phyloP scores from a whole-genome alignment of 208 protist species.

The Leishmania turanica region DNA sequence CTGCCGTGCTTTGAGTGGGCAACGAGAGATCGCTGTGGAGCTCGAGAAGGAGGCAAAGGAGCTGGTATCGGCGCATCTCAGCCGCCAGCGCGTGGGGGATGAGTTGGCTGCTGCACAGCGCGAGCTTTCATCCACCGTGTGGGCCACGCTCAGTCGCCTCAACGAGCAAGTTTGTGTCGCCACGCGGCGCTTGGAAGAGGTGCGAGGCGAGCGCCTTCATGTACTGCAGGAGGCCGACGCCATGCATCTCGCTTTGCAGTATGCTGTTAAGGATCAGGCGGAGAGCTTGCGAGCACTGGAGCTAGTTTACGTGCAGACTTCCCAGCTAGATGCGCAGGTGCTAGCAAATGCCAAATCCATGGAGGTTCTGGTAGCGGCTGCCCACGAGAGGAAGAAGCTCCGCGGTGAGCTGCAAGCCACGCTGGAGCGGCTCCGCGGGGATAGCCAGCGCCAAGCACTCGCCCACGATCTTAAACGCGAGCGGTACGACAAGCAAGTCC shows the following conservation, averaged over 20 bases:
- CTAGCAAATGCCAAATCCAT: conserved; percentile 41
- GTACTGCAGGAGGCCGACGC: conserved; percentile 41
- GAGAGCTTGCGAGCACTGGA: conserved; percentile 47
- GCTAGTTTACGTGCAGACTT: conserved; percentile 37
- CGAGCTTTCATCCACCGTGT: conserved; percentile 43
- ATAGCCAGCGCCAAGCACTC: conserved; percentile 20
- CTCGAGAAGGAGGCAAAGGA: conserved; percentile 45
- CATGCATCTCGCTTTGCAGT: conserved; percentile 35
- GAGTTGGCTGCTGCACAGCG: conserved; percentile 38
- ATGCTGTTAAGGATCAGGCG: conserved; percentile 43
- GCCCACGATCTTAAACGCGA: conserved; percentile 24
- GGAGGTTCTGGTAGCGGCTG: conserved; percentile 17
- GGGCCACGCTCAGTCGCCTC: conserved; percentile 35
- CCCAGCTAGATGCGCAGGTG: conserved; percentile 43
- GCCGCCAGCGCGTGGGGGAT: conserved; percentile 43
- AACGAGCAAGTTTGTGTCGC: conserved; percentile 20
- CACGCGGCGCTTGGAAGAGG: conserved; percentile 29
- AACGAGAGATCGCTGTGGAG: conserved; percentile 28
- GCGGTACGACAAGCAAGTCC: conserved; percentile 28
- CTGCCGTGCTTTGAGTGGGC: conserved; percentile 13
- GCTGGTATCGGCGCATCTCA: conserved; percentile 35
- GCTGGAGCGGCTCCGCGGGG: conserved; percentile 9
- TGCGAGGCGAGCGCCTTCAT: conserved; percentile 34
- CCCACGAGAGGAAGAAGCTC: conserved; percentile 15
- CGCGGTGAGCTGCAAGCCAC: conserved; percentile 19